These are phyloP conservation scores for Naganishia vaughanmartiniae DNA, from an alignment of 768 basidiomycete species.

Conservation along the genomic window DNA sequence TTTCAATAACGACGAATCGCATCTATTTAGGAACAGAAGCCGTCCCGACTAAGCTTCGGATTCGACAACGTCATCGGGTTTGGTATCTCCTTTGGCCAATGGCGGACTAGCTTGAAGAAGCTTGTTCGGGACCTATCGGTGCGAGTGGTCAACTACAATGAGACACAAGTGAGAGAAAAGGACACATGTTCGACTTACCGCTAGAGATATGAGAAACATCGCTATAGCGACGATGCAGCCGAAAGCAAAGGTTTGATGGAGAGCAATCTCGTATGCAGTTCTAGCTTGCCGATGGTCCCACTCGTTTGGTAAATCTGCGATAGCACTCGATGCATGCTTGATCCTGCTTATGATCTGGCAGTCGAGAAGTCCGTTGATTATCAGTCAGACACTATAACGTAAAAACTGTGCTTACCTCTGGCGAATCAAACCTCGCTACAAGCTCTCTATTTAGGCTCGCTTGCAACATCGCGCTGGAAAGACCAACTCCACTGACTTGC, in stretches of 20 bases:
- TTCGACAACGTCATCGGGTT: not conserved
- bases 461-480: slow-evolving; percentile 33
- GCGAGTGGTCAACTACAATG: not conserved
- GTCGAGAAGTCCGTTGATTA: not conserved
- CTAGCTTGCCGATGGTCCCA: slow-evolving; percentile 28
- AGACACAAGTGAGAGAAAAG: not conserved
- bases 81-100: not conserved
- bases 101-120: not conserved
- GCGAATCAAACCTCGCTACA: slow-evolving; percentile 25
- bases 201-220: slow-evolving; percentile 24
- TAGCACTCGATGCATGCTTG: slow-evolving; percentile 29
- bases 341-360: slow-evolving; percentile 28
- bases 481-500: slow-evolving; percentile 32
- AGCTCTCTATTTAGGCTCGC: slow-evolving; percentile 24
- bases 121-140: slow-evolving; percentile 5
- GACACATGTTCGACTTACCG: slow-evolving; percentile 16
- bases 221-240: slow-evolving; percentile 19
- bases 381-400: not conserved
- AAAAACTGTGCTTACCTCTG: slow-evolving; percentile 16
- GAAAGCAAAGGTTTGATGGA: slow-evolving; percentile 33
- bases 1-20: not conserved
- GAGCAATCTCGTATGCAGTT: slow-evolving; percentile 20
- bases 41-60: not conserved
- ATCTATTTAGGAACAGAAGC: not conserved
- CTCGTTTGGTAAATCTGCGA: slow-evolving; percentile 26